Conservation (phyloP, 2,329 filamentous ascomycete species). For the Blumeriella jaapii region DNA sequence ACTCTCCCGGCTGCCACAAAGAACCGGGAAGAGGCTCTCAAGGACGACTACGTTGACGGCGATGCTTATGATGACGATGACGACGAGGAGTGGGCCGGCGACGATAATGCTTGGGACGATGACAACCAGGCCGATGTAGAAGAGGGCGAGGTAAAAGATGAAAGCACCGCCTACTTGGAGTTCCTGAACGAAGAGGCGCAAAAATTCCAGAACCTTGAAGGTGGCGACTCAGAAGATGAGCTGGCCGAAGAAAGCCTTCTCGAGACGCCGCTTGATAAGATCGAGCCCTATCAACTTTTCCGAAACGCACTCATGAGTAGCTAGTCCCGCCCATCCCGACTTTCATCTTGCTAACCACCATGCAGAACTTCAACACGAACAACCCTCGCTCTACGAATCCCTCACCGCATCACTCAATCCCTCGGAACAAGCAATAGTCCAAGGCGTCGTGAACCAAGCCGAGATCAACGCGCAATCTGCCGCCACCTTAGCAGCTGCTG, state of each 20-base stretch:
- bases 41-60: slow-evolving; percentile 70
- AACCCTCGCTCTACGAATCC: slow-evolving; percentile 76
- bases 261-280: slow-evolving; percentile 87
- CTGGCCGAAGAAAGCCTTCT: slow-evolving; percentile 88
- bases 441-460: slow-evolving; percentile 50
- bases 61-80: slow-evolving; percentile 57
- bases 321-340: too few relatives aligned
- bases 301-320: slow-evolving; percentile 72
- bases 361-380: slow-evolving; percentile 75
- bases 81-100: slow-evolving; percentile 61
- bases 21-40: slow-evolving; percentile 84
- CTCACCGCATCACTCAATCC: slow-evolving; percentile 67
- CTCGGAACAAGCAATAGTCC: slow-evolving; percentile 73
- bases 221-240: slow-evolving; percentile 70
- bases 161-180: slow-evolving; percentile 88
- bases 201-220: slow-evolving; percentile 63
- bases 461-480: slow-evolving; percentile 20
- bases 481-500: slow-evolving; percentile 12
- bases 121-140: slow-evolving; percentile 43
- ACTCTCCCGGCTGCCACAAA: slow-evolving; percentile 79
- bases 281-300: slow-evolving; percentile 90
- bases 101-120: slow-evolving; percentile 68
- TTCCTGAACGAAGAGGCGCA: slow-evolving; percentile 92
- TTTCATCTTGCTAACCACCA: too few relatives aligned
- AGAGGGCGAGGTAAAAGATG: slow-evolving; percentile 24